A percentile compares a stretch with the other conserved stretches of the same genome.
phyloP scores from a whole-genome alignment of 805 yeast genomes.

The Nakazawaea pomicola region DNA sequence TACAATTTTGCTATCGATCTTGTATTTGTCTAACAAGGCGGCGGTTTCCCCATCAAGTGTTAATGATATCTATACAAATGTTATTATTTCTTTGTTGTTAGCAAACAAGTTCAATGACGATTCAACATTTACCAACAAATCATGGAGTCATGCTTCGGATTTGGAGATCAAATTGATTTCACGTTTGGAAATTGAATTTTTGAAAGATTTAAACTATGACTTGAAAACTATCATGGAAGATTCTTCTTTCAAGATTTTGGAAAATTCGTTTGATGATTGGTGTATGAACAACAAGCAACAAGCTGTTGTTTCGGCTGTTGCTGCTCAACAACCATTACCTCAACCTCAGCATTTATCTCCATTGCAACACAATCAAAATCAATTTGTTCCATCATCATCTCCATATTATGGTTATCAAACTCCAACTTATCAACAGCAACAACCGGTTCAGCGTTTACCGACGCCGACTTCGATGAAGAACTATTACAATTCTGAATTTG shows the following conservation, averaged over 20 bases:
- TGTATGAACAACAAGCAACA: constrained; percentile 8
- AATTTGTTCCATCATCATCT: constrained; percentile 1
- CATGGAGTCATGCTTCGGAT: constrained; percentile 97
- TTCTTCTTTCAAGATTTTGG: constrained; percentile 9
- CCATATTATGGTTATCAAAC: constrained; percentile 4
- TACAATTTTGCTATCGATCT: constrained; percentile 74
- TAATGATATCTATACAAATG: constrained; percentile 43
- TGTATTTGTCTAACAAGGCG: constrained; percentile 60
- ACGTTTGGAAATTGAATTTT: constrained; percentile 66
- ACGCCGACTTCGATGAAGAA: constrained; percentile 3
- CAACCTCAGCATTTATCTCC: constrained; percentile 1
- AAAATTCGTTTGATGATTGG: constrained; percentile 12
- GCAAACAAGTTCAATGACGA: constrained; percentile 96
- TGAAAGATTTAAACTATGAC: constrained; percentile 23
- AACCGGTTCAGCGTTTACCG: neutral
- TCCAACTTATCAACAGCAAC: neutral
- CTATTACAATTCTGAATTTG: neutral
- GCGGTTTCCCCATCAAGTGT: constrained; percentile 25
- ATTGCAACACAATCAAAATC: neutral
- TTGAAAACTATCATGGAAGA: constrained; percentile 11
- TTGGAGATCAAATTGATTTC: constrained; percentile 59
- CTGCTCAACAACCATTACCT: neutral
- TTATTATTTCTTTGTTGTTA: constrained; percentile 67
- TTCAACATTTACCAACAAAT: constrained; percentile 89
- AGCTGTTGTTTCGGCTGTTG: neutral